Evolutionary conservation across 1,284 basidiomycete genomes (phyloP).

Genomic region (Chalciporus sp.): DNA sequence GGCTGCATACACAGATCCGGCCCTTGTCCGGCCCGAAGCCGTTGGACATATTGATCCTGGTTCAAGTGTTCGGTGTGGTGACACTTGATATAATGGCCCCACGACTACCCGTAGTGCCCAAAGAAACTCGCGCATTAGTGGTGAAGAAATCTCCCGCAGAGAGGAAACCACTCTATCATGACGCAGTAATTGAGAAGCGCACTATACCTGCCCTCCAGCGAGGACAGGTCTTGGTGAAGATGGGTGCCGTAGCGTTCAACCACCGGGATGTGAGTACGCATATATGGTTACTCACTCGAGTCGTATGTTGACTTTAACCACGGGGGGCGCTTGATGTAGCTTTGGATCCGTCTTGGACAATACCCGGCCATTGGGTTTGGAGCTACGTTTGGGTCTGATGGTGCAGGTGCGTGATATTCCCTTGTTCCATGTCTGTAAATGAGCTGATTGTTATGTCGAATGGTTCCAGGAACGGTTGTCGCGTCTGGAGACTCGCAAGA

Average conservation of each 20-base stretch:
- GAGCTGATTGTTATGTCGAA: neutral
- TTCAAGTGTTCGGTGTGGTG: neutral
- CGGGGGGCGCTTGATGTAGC: slow-evolving; percentile 40
- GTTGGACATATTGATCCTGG: neutral
- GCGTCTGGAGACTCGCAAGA: slow-evolving; percentile 57
- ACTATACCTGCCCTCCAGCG: slow-evolving; percentile 50
- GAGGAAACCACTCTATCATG: slow-evolving; percentile 47
- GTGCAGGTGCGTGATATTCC: slow-evolving; percentile 54
- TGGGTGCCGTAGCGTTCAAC: slow-evolving; percentile 76
- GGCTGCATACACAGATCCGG: too few species aligned
- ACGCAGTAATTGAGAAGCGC: slow-evolving; percentile 51
- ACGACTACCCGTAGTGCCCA: slow-evolving; percentile 37
- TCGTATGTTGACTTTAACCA: neutral
- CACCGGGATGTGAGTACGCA: slow-evolving; percentile 67
- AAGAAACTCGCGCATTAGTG: slow-evolving; percentile 42
- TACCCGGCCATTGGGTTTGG: slow-evolving; percentile 71
- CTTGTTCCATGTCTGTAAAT: neutral
- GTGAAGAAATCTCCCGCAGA: slow-evolving; percentile 40
- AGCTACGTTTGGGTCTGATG: slow-evolving; percentile 71
- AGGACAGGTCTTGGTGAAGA: slow-evolving; percentile 66
- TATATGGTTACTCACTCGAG: neutral
- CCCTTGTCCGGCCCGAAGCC: too few species aligned
- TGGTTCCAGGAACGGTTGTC: slow-evolving; percentile 57
- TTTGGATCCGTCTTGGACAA: slow-evolving; percentile 73
- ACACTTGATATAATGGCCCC: slow-evolving; percentile 8